A percentile compares a stretch with the other conserved stretches of the same genome.
Conservation (phyloP, 805 yeast species). For the Saccharomycopsis sp. region DNA sequence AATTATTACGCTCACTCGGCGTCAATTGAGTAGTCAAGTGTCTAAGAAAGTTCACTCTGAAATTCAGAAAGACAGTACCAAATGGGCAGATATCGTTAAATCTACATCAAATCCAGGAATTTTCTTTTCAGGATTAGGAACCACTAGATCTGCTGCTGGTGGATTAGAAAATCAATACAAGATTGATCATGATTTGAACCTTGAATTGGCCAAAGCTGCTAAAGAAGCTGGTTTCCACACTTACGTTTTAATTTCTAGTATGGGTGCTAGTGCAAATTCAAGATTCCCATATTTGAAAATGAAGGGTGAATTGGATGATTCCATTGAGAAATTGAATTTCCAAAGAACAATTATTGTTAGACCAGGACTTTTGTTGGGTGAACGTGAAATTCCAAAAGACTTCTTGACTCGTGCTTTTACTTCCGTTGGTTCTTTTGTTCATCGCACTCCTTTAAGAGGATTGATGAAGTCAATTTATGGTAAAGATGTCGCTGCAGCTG, state of each 20-base stretch:
- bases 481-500: constrained; percentile 55
- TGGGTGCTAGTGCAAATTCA: constrained; percentile 56
- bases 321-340: constrained; percentile 53
- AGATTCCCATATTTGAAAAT: constrained; percentile 53
- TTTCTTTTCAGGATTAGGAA: constrained; percentile 65
- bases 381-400: constrained; percentile 40
- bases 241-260: constrained; percentile 58
- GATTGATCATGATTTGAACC: constrained; percentile 70
- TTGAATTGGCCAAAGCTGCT: constrained; percentile 65
- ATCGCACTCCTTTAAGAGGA: constrained; percentile 31
- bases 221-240: constrained; percentile 61
- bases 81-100: constrained; percentile 42
- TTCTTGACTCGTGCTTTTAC: constrained; percentile 29
- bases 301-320: constrained; percentile 75
- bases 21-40: constrained; percentile 23
- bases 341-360: constrained; percentile 67
- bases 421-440: constrained; percentile 29
- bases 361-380: constrained; percentile 72
- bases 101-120: constrained; percentile 27
- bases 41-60: constrained; percentile 31
- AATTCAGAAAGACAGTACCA: constrained; percentile 38
- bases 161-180: constrained; percentile 58
- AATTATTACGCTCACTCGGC: constrained; percentile 47
- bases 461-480: constrained; percentile 45
- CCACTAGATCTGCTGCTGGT: constrained; percentile 70